Evolutionary conservation across 768 basidiomycete genomes (phyloP).

Genomic region (Fomitopsis pulvina): DNA sequence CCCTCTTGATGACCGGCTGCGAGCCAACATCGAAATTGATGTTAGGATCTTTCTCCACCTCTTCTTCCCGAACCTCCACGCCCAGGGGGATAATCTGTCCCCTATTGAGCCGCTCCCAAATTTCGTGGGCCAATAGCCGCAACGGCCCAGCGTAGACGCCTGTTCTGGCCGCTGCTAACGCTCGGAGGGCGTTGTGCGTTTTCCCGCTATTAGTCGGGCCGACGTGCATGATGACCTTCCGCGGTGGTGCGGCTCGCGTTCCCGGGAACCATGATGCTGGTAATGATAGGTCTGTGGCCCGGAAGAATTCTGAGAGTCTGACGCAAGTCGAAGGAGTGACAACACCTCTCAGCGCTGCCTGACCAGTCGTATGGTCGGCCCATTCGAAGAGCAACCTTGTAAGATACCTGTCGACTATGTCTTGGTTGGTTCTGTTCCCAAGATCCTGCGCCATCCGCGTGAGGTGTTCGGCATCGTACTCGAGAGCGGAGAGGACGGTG

Average conservation of each 20-base stretch:
- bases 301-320: slow-evolving; percentile 30
- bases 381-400: slow-evolving; percentile 52
- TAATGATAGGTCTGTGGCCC: slow-evolving; percentile 35
- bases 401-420: slow-evolving; percentile 40
- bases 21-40: slow-evolving; percentile 27
- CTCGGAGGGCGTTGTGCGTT: slow-evolving; percentile 87
- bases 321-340: slow-evolving; percentile 30
- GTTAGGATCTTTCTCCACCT: slow-evolving; percentile 30
- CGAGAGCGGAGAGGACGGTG: slow-evolving; percentile 11
- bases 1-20: slow-evolving; percentile 17
- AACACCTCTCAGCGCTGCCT: slow-evolving; percentile 17
- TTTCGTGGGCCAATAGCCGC: slow-evolving; percentile 90
- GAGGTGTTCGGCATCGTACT: slow-evolving; percentile 32
- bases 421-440: slow-evolving; percentile 18
- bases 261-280: slow-evolving; percentile 41
- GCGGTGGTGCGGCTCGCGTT: slow-evolving; percentile 49
- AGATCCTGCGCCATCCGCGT: slow-evolving; percentile 35
- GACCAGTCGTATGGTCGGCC: slow-evolving; percentile 33
- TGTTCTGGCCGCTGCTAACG: slow-evolving; percentile 63
- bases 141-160: slow-evolving; percentile 92
- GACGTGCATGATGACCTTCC: slow-evolving; percentile 90
- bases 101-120: slow-evolving; percentile 85
- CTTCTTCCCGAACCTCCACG: slow-evolving; percentile 32
- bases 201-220: slow-evolving; percentile 98
- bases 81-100: slow-evolving; percentile 83